Evolutionary conservation across 805 yeast species (phyloP), one percentile per base, ranked within the genome.

Genomic region (Monosporozyma solicola): DNA sequence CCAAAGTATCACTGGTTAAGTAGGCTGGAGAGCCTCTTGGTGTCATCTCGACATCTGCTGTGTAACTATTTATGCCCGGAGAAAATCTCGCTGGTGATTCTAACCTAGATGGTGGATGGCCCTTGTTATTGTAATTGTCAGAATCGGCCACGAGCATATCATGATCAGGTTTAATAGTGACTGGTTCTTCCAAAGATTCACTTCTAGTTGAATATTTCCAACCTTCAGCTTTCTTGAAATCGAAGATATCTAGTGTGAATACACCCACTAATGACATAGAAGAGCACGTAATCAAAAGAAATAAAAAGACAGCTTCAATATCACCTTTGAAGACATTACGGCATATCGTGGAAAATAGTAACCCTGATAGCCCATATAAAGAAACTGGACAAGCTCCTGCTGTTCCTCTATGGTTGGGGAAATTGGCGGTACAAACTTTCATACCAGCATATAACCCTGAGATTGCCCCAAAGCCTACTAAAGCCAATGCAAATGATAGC

Each of bases 381-480:
- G 87, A 77, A 3, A 83, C 85, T 1, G 88, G 87, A 45, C 79
- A 71, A 0, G 87, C 83, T 20, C 83, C 83, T 2, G 89, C 89
- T 6, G 81, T 73, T 24, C 89, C 94, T 61, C 85, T 74, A 61
- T 83, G 81, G 31, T 78, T 69, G 0, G 92, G 92, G 58, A 85
- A 86, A 61, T 85, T 86, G 2, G 84, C 63, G 1, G 67, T 72
- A 31, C 73, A 68, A 44, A 74, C 71, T 52, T 72, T 73, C n/a
- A 73, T 68, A 3, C 87, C 76, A 31, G 85, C 78, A 61, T 77
- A 85, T 54, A 80, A 76, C 1, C 82, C 80, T 9, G 80, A 63
- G 3, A 78, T 79, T 0, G 89, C 83, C 0, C 90, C 88, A 57
- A 82, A 78, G 0, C 90, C 87, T n/a, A 80, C 74, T 33, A 74